These are phyloP conservation scores for Ceratocystis diversiconidia DNA, from an alignment of 2,329 filamentous ascomycete genomes.

Conservation along the genomic window DNA sequence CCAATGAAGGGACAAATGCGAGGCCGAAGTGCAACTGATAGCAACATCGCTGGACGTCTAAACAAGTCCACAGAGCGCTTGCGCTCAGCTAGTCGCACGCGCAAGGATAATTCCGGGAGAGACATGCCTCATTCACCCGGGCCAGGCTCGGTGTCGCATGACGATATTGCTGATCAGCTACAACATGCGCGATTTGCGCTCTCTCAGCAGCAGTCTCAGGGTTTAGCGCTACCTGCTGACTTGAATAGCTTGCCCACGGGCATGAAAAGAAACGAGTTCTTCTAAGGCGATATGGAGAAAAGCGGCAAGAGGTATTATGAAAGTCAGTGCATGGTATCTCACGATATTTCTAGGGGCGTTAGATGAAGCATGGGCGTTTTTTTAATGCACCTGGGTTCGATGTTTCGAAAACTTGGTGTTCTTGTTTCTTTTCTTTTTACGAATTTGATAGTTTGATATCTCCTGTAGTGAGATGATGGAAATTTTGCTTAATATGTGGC, in stretches of 20 bases:
- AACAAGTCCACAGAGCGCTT: constrained; percentile 46
- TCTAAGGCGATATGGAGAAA: constrained; percentile 21
- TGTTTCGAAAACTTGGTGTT: not conserved
- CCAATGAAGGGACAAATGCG: constrained; percentile 37
- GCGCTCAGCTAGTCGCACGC: constrained; percentile 43
- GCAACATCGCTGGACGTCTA: constrained; percentile 36
- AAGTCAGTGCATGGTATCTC: too few species aligned
- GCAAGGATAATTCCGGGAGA: constrained; percentile 29
- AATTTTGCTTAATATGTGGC: too few species aligned
- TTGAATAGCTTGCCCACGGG: constrained; percentile 35
- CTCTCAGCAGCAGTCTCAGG: not conserved
- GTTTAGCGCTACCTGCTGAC: not conserved
- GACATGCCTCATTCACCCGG: constrained; percentile 20
- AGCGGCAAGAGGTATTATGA: too few species aligned
- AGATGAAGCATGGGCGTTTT: too few species aligned
- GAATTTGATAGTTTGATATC: not conserved
- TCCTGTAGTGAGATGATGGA: not conserved
- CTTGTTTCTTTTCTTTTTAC: not conserved
- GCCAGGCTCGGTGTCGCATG: constrained; percentile 27
- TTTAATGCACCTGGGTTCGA: not conserved
- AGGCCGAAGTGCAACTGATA: constrained; percentile 41
- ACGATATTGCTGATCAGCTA: constrained; percentile 27
- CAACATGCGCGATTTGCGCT: not conserved
- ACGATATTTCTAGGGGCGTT: too few species aligned
- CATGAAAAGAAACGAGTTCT: constrained; percentile 41